These are phyloP conservation scores for Malus sylvestris DNA, from an alignment of 306 rosid species.

Conservation along the genomic window DNA sequence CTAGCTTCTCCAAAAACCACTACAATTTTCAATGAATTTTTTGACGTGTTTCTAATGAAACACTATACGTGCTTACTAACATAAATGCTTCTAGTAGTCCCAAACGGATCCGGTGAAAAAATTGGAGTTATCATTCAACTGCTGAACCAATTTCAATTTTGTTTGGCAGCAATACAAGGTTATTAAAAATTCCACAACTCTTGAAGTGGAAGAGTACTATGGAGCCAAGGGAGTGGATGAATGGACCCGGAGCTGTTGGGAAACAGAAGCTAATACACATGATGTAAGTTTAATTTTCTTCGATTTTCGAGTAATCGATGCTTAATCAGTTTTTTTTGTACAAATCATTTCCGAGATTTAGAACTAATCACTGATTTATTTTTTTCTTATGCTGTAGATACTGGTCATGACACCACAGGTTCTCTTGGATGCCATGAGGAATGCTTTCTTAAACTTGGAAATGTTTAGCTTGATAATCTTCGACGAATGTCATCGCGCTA, in stretches of 20 bases:
- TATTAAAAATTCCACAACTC: slow-evolving; percentile 40
- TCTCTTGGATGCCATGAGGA: slow-evolving; percentile 77
- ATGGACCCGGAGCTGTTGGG: slow-evolving; percentile 66
- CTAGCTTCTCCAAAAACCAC: no score
- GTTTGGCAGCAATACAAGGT: slow-evolving; percentile 60
- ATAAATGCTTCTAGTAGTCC: no score
- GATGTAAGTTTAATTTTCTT: slow-evolving; percentile 43
- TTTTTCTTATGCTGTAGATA: slow-evolving; percentile 36
- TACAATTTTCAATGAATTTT: no score
- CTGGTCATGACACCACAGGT: slow-evolving; percentile 93
- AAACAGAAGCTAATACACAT: slow-evolving; percentile 45
- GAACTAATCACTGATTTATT: not conserved
- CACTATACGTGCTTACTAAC: no score
- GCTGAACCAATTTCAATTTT: slow-evolving; percentile 1
- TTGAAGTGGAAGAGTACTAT: slow-evolving; percentile 63
- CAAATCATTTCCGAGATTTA: not conserved
- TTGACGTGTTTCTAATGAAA: no score
- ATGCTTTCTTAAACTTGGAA: slow-evolving; percentile 62
- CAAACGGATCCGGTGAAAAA: no score
- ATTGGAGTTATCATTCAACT: not conserved
- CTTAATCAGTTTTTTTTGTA: not conserved
- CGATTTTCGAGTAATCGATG: not conserved
- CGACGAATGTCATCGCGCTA: slow-evolving; percentile 82
- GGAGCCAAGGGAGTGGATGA: slow-evolving; percentile 82
- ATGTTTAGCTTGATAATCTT: slow-evolving; percentile 53